Conservation (phyloP, 768 basidiomycete genomes). For the Amanita rubescens region DNA sequence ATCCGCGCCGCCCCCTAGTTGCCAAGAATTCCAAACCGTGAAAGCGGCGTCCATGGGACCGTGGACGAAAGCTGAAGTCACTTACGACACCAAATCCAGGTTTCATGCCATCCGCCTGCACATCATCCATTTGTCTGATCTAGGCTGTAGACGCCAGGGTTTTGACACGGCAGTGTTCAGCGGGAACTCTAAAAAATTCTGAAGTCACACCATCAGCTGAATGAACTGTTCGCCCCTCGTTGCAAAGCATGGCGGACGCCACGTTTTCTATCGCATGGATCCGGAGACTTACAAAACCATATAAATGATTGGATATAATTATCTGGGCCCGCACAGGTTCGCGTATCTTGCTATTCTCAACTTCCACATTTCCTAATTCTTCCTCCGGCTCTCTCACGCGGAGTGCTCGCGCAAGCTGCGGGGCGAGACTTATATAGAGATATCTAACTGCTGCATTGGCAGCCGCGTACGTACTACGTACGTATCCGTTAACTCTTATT, state of each 20-base stretch:
- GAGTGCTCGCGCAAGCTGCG: background rate
- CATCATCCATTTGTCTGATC: background rate
- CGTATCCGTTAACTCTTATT: background rate
- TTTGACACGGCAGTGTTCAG: background rate
- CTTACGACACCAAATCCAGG: background rate
- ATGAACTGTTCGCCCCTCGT: too few relatives aligned
- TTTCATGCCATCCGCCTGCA: background rate
- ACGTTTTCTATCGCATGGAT: too few relatives aligned
- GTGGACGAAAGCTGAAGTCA: background rate
- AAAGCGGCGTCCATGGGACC: constrained; percentile 1
- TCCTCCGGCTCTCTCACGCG: background rate
- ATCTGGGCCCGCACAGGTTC: background rate
- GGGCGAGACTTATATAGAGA: background rate
- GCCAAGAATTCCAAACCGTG: background rate
- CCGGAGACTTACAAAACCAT: background rate
- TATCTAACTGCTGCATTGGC: background rate
- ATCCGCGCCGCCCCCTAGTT: background rate
- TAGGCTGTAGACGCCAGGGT: background rate
- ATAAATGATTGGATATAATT: background rate
- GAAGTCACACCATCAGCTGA: too few relatives aligned
- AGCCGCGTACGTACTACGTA: background rate
- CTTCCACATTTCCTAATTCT: background rate
- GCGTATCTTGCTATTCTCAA: background rate
- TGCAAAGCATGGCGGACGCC: too few relatives aligned
- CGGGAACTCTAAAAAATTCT: too few relatives aligned